Conservation (phyloP, 2,329 filamentous ascomycete species). For the Aspergillus pseudotamarii region DNA sequence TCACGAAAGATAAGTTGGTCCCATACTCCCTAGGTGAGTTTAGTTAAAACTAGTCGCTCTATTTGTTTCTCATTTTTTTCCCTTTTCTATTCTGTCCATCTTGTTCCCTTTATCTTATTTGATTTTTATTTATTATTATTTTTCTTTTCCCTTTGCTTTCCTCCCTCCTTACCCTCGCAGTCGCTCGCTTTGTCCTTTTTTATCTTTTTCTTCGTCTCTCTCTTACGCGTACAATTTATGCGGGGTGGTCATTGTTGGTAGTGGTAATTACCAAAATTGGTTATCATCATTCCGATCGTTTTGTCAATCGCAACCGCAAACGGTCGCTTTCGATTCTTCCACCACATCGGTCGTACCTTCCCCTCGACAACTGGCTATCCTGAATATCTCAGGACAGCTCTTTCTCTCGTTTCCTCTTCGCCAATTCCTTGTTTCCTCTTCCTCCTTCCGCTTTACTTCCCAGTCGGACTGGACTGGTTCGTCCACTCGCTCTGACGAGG, state of each 20-base stretch:
- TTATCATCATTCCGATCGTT: conserved; percentile 13
- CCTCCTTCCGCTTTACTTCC: neutral
- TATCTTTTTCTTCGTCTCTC: conserved; percentile 4
- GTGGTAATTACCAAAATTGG: neutral
- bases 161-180: neutral
- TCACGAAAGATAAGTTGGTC: neutral
- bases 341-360: conserved; percentile 3
- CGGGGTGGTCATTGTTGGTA: conserved; percentile 16
- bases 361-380: neutral
- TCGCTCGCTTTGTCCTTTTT: conserved; percentile 8
- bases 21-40: neutral
- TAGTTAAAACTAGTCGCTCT: neutral
- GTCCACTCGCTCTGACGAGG: conserved; percentile 1
- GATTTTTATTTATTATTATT: neutral
- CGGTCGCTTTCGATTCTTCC: conserved; percentile 30
- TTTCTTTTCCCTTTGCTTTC: neutral
- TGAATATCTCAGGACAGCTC: neutral
- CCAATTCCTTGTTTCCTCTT: neutral
- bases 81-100: conserved; percentile 5
- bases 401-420: neutral
- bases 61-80: conserved; percentile 8
- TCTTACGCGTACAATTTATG: conserved; percentile 10
- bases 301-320: conserved; percentile 37
- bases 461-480: conserved; percentile 4
- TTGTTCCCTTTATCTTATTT: conserved; percentile 7